Evolutionary conservation across 2,329 filamentous ascomycete species (phyloP), one percentile per base, ranked within the genome.

Genomic region (Penicillium brasilianum): DNA sequence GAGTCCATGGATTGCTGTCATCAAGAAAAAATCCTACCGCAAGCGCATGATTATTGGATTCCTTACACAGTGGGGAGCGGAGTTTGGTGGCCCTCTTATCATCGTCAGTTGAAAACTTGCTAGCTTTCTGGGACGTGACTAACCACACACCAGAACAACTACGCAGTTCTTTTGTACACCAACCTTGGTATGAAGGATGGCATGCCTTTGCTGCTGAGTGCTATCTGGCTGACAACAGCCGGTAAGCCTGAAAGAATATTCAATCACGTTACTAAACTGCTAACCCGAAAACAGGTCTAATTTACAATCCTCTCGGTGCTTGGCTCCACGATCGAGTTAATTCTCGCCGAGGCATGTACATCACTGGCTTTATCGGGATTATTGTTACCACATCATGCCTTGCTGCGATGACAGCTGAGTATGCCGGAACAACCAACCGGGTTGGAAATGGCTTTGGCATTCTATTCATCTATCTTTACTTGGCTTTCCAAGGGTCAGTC

Each of bases 21-120:
- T 81, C 22, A 78, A 77, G 66, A 83, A 81, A 67, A 77, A 76
- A 60, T 81, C 80, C 9, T 83, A 83, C 62, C 74, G 82, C 18
- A 84, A 82, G 72, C 74, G 83, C 0, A 82, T 84, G 80, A 74
- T 78, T 1, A 82, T 84, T 44, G 82, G 81, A 0, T 84, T 84
- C 61, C 70, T 84, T 37, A 84, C 81, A 0, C 82, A 84, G 64
- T 84, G 81, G 81, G 82, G 82, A 22, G 81, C 82, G 1, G 81
- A 84, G 56, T 84, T 84, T 66, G 81, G 78, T n/a, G 82, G 82
- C 0, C 81, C 81, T 11, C 73, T 84, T 0, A 81, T 84, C 16
- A 84, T 84, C 57, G 81, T 82, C 58, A 69, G 80, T 76, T 44
- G n/a, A 14, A 5, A 7, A n/a, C 16, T 20, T 39, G 44, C 20